phyloP scores from a whole-genome alignment of 2,329 filamentous ascomycete species.

The Dothideomycetes sp. region DNA sequence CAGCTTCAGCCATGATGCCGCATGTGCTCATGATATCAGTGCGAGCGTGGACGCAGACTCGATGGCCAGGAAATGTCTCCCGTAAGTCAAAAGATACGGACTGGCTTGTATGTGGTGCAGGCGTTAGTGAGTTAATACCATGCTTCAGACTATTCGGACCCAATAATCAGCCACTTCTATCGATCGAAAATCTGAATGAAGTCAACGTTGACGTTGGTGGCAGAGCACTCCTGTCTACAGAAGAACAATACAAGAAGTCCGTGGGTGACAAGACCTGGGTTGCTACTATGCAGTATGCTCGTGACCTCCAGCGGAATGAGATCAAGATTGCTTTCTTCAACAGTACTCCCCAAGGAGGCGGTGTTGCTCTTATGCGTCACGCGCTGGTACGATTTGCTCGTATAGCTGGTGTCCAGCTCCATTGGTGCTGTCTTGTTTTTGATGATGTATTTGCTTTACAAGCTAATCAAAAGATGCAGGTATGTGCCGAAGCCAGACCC shows the following conservation, averaged over 20 bases:
- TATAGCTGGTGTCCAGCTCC: conserved; percentile 55
- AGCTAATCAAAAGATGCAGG: conserved; percentile 1
- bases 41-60: conserved; percentile 75
- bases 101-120: not conserved
- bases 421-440: conserved; percentile 60
- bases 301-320: conserved; percentile 51
- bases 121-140: too few species aligned
- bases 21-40: conserved; percentile 47
- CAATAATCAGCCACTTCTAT: conserved; percentile 55
- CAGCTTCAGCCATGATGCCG: conserved; percentile 65
- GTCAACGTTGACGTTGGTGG: conserved; percentile 62
- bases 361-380: conserved; percentile 73
- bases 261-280: conserved; percentile 55
- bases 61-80: conserved; percentile 67
- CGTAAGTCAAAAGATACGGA: conserved; percentile 37
- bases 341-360: conserved; percentile 70
- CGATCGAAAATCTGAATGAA: conserved; percentile 53
- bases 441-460: not conserved
- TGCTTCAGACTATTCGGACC: conserved; percentile 58
- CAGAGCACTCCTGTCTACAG: conserved; percentile 47
- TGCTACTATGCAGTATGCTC: conserved; percentile 51
- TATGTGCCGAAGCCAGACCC: conserved; percentile 67
- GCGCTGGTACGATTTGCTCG: conserved; percentile 62
- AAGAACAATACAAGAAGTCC: conserved; percentile 49
- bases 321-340: conserved; percentile 69